Percentiles rank a stretch among this genome's conserved stretches.
Conservation (phyloP, 371 early-diverging fungal species). For the Haplosporangium sp. region DNA sequence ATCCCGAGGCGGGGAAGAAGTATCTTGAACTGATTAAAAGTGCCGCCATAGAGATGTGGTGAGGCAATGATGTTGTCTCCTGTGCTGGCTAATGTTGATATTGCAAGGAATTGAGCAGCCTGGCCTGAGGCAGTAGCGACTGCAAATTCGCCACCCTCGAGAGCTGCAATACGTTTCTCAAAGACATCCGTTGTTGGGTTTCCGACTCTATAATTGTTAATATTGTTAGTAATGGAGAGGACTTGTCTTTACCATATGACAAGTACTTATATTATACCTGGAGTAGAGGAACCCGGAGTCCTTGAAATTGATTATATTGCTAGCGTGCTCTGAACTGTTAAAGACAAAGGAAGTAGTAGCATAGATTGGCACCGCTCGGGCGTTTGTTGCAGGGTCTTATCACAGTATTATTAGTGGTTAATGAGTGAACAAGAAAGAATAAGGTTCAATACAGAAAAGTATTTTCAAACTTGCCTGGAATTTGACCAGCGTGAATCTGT, state of each 20-base stretch:
- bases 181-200: constrained; percentile 92
- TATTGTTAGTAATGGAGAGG: not conserved
- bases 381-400: constrained; percentile 73
- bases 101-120: constrained; percentile 86
- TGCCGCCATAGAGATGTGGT: constrained; percentile 86
- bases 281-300: constrained; percentile 84
- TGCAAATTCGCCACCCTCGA: constrained; percentile 81
- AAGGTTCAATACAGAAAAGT: not conserved
- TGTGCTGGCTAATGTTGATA: constrained; percentile 76
- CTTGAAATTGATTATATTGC: constrained; percentile 79
- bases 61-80: constrained; percentile 91
- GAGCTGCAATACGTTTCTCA: constrained; percentile 89
- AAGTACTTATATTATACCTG: constrained; percentile 52
- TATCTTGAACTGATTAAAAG: constrained; percentile 91
- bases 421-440: not conserved
- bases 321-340: constrained; percentile 80
- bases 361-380: constrained; percentile 92
- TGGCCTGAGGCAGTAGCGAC: constrained; percentile 80
- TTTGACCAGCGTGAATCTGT: constrained; percentile 92
- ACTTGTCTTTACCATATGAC: not conserved
- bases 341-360: constrained; percentile 87
- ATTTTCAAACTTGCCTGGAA: constrained; percentile 48
- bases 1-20: constrained; percentile 88
- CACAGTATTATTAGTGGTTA: not conserved
- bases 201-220: constrained; percentile 71